Evolutionary conservation across 2,329 filamentous ascomycete genomes (phyloP), one percentile per base, ranked within the genome.

Genomic region (Fusarium acutatum): DNA sequence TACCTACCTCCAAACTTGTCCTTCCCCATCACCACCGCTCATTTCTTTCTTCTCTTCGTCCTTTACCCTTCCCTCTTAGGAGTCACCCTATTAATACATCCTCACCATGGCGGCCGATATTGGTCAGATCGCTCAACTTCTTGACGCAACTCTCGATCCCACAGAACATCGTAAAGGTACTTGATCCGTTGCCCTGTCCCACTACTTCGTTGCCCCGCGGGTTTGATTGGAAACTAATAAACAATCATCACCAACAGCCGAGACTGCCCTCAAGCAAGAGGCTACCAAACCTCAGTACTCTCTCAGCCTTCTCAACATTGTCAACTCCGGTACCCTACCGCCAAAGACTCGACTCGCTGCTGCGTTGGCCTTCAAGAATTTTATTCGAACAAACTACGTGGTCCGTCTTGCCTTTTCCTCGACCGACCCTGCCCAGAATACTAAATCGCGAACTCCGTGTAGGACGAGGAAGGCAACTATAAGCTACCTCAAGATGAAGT

Each of bases 351-450:
- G 96, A 71, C 91, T 99, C 46, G 91, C 96, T 12, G 94, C 93
- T 78, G 94, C 96, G 34, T 88, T 99, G 68, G 96, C 94, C 86
- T 99, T 99, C 89, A 99, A 99, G 85, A 99, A 99, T 86, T 97
- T 97, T 83, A 95, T 99, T 80, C 93, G 93, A 83, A 91, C 93
- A 80, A 96, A 95, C 86, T 99, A 97, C 90, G 94, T 94, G 77
- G 91, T 92, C 84, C 76, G 90, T 86, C 56, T 49, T 71, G 32
- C n/a, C 49, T 38, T 43, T 47, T 41, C 43, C 30, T 63, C 56
- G 53, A 54, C 47, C 69, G 56, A 67, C 44, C 53, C 52, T 63
- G 30, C 26, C n/a, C 60, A 44, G 63, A 67, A 73, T 74, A 47
- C 67, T 75, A 71, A 75, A 73, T 70, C 63, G 59, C n/a, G 35